Evolutionary conservation across 345 rosid genomes (phyloP).

Genomic region (Populus deltoides): DNA sequence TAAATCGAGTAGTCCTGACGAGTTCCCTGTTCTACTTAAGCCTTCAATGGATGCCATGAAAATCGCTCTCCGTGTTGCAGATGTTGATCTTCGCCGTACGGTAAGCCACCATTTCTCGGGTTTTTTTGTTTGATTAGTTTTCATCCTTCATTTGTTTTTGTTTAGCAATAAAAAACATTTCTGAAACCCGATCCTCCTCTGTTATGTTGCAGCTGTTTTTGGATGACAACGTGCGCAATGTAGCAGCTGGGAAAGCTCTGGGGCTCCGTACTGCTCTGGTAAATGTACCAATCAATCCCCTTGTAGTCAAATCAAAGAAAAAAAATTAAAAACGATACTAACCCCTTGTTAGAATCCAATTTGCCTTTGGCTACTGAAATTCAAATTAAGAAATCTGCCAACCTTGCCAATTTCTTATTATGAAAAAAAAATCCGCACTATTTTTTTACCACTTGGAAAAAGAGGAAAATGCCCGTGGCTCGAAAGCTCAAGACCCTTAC

Average conservation of each 20-base stretch:
- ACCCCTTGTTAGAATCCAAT: background rate
- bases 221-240: conserved; percentile 68
- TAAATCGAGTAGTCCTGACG: conserved; percentile 58
- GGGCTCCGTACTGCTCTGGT: conserved; percentile 80
- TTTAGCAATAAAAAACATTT: background rate
- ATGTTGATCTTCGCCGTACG: conserved; percentile 63
- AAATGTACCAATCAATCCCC: background rate
- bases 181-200: background rate
- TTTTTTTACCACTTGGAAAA: background rate
- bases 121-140: background rate
- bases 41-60: conserved; percentile 79
- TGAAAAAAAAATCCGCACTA: background rate
- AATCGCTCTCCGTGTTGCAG: conserved; percentile 56
- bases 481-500: background rate
- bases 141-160: background rate
- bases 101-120: conserved; percentile 22
- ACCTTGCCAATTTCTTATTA: background rate
- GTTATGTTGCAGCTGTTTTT: conserved; percentile 51
- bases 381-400: background rate
- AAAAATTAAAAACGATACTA: background rate
- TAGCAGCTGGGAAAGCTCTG: conserved; percentile 66
- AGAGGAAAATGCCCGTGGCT: background rate
- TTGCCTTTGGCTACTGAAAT: background rate
- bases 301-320: background rate
- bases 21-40: conserved; percentile 69